Conservation (phyloP, 495 filamentous ascomycete species). For the Xanthoparmelia taractica region DNA sequence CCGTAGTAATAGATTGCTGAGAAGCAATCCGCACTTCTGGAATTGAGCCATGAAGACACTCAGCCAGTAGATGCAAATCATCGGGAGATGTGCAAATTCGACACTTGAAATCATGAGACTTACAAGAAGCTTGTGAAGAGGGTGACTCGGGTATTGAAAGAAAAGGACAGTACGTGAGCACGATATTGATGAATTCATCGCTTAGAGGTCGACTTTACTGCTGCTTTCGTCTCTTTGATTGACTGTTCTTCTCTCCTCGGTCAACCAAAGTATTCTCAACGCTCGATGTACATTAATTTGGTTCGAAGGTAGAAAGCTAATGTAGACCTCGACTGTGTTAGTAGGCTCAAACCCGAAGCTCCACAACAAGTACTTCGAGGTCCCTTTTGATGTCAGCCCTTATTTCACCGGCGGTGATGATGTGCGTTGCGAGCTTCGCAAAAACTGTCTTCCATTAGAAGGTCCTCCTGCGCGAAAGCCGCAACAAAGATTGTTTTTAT, state of each 20-base stretch:
- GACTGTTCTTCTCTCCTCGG: background rate
- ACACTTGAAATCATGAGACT: conserved; percentile 17
- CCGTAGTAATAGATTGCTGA: conserved; percentile 30
- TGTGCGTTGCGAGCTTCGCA: conserved; percentile 11
- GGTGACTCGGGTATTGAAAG: conserved; percentile 7
- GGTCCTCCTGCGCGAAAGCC: background rate
- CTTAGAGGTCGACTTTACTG: background rate
- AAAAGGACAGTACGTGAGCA: background rate
- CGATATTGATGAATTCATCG: background rate
- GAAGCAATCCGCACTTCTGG: conserved; percentile 32
- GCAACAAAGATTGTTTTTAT: conserved; percentile 30
- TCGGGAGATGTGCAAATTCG: conserved; percentile 26
- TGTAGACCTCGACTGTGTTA: background rate
- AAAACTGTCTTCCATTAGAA: conserved; percentile 6
- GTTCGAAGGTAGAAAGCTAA: too few relatives aligned
- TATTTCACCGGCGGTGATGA: conserved; percentile 15
- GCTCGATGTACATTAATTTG: background rate
- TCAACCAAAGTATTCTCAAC: background rate
- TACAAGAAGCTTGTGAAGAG: conserved; percentile 15
- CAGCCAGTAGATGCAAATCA: conserved; percentile 30
- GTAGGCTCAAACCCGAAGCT: background rate
- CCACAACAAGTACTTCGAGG: conserved; percentile 15
- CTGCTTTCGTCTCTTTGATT: background rate
- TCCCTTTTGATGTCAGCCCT: conserved; percentile 18
- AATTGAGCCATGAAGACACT: conserved; percentile 29